Evolutionary conservation across 345 rosid genomes (phyloP), one percentile per base, ranked within the genome.

Genomic region (Moricandia arvensis): DNA sequence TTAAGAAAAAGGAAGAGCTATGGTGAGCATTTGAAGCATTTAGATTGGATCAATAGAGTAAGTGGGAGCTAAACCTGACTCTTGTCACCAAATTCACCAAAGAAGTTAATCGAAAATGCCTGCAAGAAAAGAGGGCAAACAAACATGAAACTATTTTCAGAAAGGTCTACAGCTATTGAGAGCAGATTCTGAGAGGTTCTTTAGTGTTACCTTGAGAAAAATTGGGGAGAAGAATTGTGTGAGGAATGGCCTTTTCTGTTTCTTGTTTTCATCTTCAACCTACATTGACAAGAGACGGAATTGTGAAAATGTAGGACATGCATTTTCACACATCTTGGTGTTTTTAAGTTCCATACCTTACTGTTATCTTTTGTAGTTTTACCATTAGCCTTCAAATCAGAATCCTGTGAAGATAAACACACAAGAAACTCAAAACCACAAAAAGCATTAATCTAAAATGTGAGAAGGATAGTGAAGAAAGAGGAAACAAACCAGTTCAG

Each of bases 1-100:
- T 47, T n/a, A 1, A 88, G 68, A 8, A 79, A 7, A 2, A 16
- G 31, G 31, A 61, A 21, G 69, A 59, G 78, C 45, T 47, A 49
- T 69, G 5, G 24, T 49, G 57, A 49, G 57, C 24, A 16, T 16
- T 15, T 16, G 66, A 62, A 15, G 9, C 68, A 16, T 49, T 63
- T 69, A 61, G 60, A 66, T 4, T 30, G 51, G 43, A 45, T 15
- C 26, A 33, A 34, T 43, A 10, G 7, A 29, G 70, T 29, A 41
- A 41, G 51, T 24, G 51, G 70, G 35, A 59, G 49, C 66, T n/a
- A 47, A 24, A 95, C 97, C 97, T 92, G 99, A 82, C 99, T 95
- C 93, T 88, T 95, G 85, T 95, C 99, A 60, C 99, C 99, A 92
- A 91, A 90, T 87, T 95, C 99, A 24, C 99, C 99, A 78, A 95